Base-by-base conservation (phyloP, 2,329 filamentous ascomycete genomes). In the Allantophomopsis lycopodina region DNA sequence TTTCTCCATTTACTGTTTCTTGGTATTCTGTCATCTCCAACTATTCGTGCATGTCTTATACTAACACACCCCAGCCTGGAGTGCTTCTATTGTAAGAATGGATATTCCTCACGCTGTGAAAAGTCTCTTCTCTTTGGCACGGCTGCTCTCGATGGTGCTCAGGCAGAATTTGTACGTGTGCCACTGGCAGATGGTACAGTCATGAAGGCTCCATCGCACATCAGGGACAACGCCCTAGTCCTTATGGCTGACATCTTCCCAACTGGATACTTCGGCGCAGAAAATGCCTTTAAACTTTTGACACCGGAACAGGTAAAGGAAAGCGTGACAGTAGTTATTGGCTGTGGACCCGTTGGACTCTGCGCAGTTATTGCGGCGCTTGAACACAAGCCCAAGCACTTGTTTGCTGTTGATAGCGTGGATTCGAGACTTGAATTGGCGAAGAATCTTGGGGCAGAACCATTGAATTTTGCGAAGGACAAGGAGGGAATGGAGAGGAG, bases 191-290 rank as follows among this genome's bases (percentile, higher is more conserved):
- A 94, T 52, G 76, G 76, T 30, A 93, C 85, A 1, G 73, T 80
- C n/a, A 71, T 87, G 53, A 80, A 79, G 51, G 79, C 85, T 0
- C 81, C 83, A 0, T 59, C 73, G 2, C 73, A 70, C 7, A 80
- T 93, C 42, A 73, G 79, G 15, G 79, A 89, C 48, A 72, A 82
- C 46, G 76, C 76, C 30, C 67, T 93, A 37, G 76, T 93, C 6
- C 69, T 94, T 18, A 94, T 94, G 87, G 86, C 84, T 13, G 87
- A 94, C 55, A 93, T 94, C 51, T 94, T 91, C 59, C 87, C 87
- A 1, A 85, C 79, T 0, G 83, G 88, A 7, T 94, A 76, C 61
- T 94, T 88, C 50, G 87, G 84, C 6, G 83, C 83, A 4, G 69
- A 71, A 42, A 91, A 86, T 52, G 88, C 78, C 6, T 80, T 94